These are phyloP conservation scores for Cucumis cinereus DNA, from an alignment of 306 rosid species.

Conservation along the genomic window DNA sequence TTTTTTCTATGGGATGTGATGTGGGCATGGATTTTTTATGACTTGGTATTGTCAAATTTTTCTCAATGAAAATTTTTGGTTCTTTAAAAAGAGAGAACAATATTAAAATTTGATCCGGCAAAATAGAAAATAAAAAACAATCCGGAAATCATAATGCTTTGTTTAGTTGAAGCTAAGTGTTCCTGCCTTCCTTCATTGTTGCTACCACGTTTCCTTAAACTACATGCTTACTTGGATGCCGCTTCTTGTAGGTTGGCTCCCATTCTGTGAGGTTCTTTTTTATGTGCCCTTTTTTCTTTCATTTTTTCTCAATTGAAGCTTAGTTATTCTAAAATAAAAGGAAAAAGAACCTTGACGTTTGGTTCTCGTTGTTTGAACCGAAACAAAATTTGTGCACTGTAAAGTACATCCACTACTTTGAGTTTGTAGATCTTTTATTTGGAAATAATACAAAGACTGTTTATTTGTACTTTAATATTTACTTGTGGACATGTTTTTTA, in stretches of 20 bases:
- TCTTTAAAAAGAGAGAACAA: background rate
- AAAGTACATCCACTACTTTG: background rate
- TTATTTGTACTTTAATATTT: background rate
- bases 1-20: too few relatives aligned
- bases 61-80: too few relatives aligned
- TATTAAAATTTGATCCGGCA: background rate
- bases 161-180: background rate
- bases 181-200: background rate
- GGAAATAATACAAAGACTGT: background rate
- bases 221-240: background rate
- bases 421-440: background rate
- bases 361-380: too few relatives aligned
- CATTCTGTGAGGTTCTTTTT: background rate
- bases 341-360: background rate
- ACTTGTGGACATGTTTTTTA: slow-evolving; percentile 21
- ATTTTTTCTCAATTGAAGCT: background rate
- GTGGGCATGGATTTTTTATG: too few relatives aligned
- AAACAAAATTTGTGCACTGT: background rate
- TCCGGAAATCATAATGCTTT: background rate
- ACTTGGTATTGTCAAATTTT: too few relatives aligned
- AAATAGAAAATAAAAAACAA: background rate
- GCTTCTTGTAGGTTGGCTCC: background rate
- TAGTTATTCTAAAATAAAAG: background rate
- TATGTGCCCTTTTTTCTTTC: background rate
- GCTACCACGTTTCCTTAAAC: background rate